These are phyloP conservation scores for Xanthoconium purpureum DNA, from an alignment of 768 basidiomycete genomes.

Conservation along the genomic window DNA sequence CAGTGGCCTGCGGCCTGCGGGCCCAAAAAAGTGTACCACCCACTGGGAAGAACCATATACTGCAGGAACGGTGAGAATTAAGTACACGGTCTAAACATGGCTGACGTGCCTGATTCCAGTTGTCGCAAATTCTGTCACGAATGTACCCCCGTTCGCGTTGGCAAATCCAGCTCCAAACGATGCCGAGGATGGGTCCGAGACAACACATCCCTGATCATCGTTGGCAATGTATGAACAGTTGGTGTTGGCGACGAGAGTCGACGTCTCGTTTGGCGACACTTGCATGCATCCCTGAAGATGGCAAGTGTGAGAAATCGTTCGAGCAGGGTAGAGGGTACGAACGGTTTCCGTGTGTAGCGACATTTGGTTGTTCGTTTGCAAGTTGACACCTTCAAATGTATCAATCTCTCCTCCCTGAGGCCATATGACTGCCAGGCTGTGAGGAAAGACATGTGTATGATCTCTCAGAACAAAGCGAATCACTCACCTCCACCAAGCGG, in stretches of 20 bases:
- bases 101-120: conserved; percentile 59
- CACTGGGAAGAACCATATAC: conserved; percentile 34
- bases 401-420: conserved; percentile 72
- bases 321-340: conserved; percentile 12
- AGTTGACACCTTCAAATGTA: conserved; percentile 80
- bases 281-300: conserved; percentile 48
- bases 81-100: not conserved
- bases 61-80: not conserved
- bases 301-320: not conserved
- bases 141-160: conserved; percentile 65
- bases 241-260: conserved; percentile 51
- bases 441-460: not conserved
- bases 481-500: conserved; percentile 50
- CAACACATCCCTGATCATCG: conserved; percentile 63
- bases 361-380: conserved; percentile 61
- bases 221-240: conserved; percentile 58
- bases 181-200: conserved; percentile 48
- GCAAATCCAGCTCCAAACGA: conserved; percentile 72
- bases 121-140: conserved; percentile 67
- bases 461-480: not conserved
- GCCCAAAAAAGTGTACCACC: not conserved
- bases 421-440: conserved; percentile 54
- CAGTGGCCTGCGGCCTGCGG: not conserved
- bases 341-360: conserved; percentile 67
- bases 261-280: conserved; percentile 46